A percentile compares a stretch with the other conserved stretches of the same genome.
These are phyloP conservation scores for Trichophyton benhamiae DNA, from an alignment of 2,329 filamentous ascomycete species.

Conservation along the genomic window DNA sequence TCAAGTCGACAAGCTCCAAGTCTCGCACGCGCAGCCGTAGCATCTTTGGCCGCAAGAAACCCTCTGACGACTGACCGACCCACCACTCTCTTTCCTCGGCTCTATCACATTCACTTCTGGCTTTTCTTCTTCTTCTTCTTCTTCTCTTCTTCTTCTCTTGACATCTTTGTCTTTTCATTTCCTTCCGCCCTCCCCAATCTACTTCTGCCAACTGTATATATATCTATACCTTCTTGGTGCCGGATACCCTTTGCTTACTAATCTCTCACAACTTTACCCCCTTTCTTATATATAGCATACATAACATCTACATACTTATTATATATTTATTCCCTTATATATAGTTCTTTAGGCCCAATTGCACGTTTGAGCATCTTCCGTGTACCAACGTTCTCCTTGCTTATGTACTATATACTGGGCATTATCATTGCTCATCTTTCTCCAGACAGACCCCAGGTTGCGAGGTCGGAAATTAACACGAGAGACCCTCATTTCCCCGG, in stretches of 20 bases:
- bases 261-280: background rate
- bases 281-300: no score
- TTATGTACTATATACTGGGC: no score
- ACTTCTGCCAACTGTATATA: background rate
- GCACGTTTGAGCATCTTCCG: no score
- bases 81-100: background rate
- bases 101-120: background rate
- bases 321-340: background rate
- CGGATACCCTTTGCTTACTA: background rate
- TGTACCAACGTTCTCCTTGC: no score
- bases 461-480: background rate
- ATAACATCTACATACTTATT: background rate
- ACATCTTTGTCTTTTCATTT: background rate
- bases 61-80: slow-evolving; percentile 14
- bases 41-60: slow-evolving; percentile 56
- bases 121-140: background rate
- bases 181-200: background rate
- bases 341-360: background rate
- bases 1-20: slow-evolving; percentile 34
- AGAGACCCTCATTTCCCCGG: background rate
- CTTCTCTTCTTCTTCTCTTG: background rate
- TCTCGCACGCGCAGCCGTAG: slow-evolving; percentile 51
- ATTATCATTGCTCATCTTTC: no score
- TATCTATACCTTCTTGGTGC: background rate
- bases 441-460: no score